Base-by-base conservation (phyloP, 2,329 filamentous ascomycete species). In the Colletotrichum musae region DNA sequence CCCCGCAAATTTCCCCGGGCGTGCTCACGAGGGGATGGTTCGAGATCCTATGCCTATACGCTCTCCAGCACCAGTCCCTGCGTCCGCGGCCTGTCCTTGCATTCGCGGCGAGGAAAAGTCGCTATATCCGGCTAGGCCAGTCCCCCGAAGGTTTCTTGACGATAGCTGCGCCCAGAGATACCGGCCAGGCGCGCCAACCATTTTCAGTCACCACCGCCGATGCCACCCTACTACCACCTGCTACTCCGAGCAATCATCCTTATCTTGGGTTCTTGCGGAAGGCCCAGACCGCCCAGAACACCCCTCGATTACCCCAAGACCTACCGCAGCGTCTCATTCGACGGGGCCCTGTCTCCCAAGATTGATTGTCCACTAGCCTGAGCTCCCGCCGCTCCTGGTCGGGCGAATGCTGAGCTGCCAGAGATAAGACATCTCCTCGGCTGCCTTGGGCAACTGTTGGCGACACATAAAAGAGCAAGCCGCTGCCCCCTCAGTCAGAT, bases 171-270 rank as follows among this genome's bases (percentile, higher is more conserved):
- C 52, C 65, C 13, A 64, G 54, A 64, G 50, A 69, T 56, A 65
- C 43, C 24, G 15, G 13, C 13, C 32, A 50, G n/a, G 18, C 21
- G n/a, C 24, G 5, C 54, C 61, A 65, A 54, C 61, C 54, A 65
- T 21, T 36, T 43, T 9, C 48, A 50, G 36, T 13, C 26, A n/a
- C 39, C n/a, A 24, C 54, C 26, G 24, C 43, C 61, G 13, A 41
- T 26, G 6, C 43, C 21, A 6, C 43, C 62, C 18, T 21, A 21
- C 21, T 21, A 36, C 24, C 26, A 66, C 62, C 51, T 66, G 32
- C 66, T 66, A 13, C 59, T 66, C 54, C 45, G 39, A 62, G 66
- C 21, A 16, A 45, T 2, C n/a, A 12, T 28, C 51, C 50, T 66
- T 66, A 69, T 66, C 66, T 56, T 32, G 32, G 32, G 32, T 10